phyloP scores from a whole-genome alignment of 257 asterid species.

The Solanum sejunctum region DNA sequence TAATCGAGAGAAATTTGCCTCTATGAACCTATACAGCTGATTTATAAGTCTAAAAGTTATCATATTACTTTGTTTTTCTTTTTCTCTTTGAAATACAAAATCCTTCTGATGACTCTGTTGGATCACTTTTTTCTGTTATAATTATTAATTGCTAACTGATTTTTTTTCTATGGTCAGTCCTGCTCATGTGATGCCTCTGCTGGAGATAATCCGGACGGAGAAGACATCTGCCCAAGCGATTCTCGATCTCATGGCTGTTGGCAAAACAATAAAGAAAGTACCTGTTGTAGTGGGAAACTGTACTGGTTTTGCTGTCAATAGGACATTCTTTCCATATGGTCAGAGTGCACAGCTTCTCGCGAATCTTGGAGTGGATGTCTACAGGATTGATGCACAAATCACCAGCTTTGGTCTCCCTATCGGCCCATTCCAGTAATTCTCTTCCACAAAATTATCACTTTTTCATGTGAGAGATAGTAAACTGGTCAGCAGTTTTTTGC shows the following conservation, averaged over 20 bases:
- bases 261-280: conserved; percentile 86
- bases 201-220: conserved; percentile 84
- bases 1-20: not conserved
- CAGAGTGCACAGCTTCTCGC: conserved; percentile 75
- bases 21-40: not conserved
- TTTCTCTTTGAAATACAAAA: not conserved
- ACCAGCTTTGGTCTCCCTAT: conserved; percentile 76
- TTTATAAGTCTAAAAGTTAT: not conserved
- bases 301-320: conserved; percentile 95
- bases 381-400: conserved; percentile 85
- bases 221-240: conserved; percentile 90
- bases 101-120: not conserved
- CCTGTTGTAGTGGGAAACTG: conserved; percentile 96
- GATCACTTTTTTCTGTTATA: not conserved
- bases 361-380: conserved; percentile 83
- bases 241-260: conserved; percentile 82
- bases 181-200: conserved; percentile 94
- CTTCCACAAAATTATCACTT: conserved; percentile 4
- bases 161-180: conserved; percentile 53
- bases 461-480: not conserved
- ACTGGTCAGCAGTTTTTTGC: not conserved
- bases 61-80: not conserved
- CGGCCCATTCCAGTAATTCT: conserved; percentile 96
- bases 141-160: conserved; percentile 4
- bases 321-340: conserved; percentile 82